Conservation (phyloP, 2,329 filamentous ascomycete genomes). For the Ophiocordyceps camponoti-rufipedis region DNA sequence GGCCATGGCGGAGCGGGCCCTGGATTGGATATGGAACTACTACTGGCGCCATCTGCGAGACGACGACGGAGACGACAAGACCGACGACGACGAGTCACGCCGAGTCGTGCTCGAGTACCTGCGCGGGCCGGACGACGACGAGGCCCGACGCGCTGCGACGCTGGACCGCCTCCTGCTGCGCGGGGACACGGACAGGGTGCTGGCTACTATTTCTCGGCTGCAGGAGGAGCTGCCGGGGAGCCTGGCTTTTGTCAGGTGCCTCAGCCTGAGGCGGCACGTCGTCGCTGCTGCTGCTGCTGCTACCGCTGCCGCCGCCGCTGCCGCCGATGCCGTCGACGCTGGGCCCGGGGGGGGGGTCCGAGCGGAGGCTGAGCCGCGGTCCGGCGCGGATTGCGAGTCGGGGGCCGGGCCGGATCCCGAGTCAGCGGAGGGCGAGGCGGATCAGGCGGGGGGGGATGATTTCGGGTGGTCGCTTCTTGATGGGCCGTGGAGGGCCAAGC, state of each 20-base stretch:
- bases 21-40: conserved; percentile 76
- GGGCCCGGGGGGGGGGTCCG: too few species aligned
- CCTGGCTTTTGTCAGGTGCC: conserved; percentile 22
- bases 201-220: conserved; percentile 20
- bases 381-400: background rate
- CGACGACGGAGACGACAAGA: background rate
- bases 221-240: conserved; percentile 22
- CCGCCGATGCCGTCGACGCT: too few species aligned
- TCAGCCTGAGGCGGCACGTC: conserved; percentile 25
- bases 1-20: conserved; percentile 46
- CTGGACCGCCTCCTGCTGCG: conserved; percentile 7
- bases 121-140: conserved; percentile 3
- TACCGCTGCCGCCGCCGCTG: too few species aligned
- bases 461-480: conserved; percentile 29
- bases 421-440: background rate
- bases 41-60: conserved; percentile 49
- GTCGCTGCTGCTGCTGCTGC: background rate
- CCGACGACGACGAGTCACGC: conserved; percentile 8
- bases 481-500: conserved; percentile 36
- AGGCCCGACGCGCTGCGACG: conserved; percentile 11
- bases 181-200: conserved; percentile 18
- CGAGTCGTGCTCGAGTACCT: conserved; percentile 21
- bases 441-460: background rate
- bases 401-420: background rate
- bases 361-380: too few species aligned